A percentile compares a stretch with the other conserved stretches of the same genome.
These are phyloP conservation scores for Mytilinidion resinicola DNA, from an alignment of 495 filamentous ascomycete genomes.

Conservation along the genomic window DNA sequence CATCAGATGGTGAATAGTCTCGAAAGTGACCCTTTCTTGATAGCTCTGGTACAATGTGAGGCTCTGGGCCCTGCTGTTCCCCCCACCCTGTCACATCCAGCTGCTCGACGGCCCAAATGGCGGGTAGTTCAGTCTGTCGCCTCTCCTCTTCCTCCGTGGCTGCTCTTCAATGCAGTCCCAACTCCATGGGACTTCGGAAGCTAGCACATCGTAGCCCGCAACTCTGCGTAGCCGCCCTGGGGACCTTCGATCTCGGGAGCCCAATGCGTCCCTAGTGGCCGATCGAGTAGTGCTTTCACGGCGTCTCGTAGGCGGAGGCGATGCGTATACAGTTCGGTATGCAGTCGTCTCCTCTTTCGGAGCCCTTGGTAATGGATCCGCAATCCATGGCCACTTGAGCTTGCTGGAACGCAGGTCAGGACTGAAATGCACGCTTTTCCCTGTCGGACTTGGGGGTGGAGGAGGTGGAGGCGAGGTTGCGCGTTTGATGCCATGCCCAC, in stretches of 20 bases:
- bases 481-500: slow-evolving; percentile 1
- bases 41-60: too few species aligned
- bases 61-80: too few species aligned
- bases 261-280: slow-evolving; percentile 15
- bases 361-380: neutral
- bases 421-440: neutral
- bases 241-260: neutral
- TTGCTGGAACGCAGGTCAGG: too few species aligned
- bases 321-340: slow-evolving; percentile 2
- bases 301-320: neutral
- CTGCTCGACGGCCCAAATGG: slow-evolving; percentile 13
- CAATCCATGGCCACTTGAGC: neutral
- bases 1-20: too few species aligned
- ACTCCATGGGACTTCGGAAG: slow-evolving; percentile 18
- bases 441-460: slow-evolving; percentile 1
- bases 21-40: too few species aligned
- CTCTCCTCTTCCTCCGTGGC: slow-evolving; percentile 5
- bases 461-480: slow-evolving; percentile 4
- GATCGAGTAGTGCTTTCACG: slow-evolving; percentile 2
- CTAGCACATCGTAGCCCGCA: slow-evolving; percentile 23
- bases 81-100: slow-evolving; percentile 12
- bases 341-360: neutral
- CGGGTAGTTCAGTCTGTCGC: slow-evolving; percentile 6
- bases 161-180: slow-evolving; percentile 20
- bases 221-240: slow-evolving; percentile 19